A percentile compares a stretch with the other conserved stretches of the same genome.
These are phyloP conservation scores for Volvariella volvacea DNA, from an alignment of 1,284 basidiomycete genomes.

Conservation along the genomic window DNA sequence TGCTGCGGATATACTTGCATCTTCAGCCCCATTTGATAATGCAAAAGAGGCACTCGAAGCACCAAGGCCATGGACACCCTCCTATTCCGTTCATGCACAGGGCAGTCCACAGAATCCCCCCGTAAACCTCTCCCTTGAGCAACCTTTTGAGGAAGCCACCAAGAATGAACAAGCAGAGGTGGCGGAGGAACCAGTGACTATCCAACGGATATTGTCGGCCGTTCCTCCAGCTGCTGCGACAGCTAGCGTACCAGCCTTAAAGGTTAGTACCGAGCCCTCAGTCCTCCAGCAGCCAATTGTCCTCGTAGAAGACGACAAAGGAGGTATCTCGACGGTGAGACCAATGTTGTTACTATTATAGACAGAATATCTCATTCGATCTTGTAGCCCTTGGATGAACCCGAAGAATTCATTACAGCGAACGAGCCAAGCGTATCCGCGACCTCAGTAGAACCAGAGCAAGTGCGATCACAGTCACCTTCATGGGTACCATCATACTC, in stretches of 20 bases:
- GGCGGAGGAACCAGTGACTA: not conserved
- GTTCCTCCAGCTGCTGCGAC: too few relatives aligned
- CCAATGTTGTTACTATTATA: too few relatives aligned
- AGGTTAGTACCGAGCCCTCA: too few relatives aligned
- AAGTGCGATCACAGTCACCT: not conserved
- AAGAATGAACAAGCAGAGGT: too few relatives aligned
- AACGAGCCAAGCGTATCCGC: too few relatives aligned
- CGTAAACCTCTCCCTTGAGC: not conserved
- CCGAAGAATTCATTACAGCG: too few relatives aligned
- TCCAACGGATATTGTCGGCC: not conserved
- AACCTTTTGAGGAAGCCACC: conserved; percentile 5
- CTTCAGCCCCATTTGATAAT: too few relatives aligned
- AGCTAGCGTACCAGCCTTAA: not conserved
- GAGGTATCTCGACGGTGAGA: not conserved
- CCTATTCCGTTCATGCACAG: conserved; percentile 20
- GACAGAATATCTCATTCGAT: too few relatives aligned
- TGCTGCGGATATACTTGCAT: too few relatives aligned
- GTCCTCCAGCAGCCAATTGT: not conserved
- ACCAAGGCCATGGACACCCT: conserved; percentile 17
- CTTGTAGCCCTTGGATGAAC: too few relatives aligned
- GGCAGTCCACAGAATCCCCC: conserved; percentile 7
- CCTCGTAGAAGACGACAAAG: not conserved
- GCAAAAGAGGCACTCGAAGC: conserved; percentile 9
- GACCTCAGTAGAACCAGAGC: not conserved
- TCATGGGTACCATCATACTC: conserved; percentile 5